Evolutionary conservation across 1,284 basidiomycete genomes (phyloP), one percentile per base, ranked within the genome.

Genomic region (Pseudomicrostroma phylloplanum): DNA sequence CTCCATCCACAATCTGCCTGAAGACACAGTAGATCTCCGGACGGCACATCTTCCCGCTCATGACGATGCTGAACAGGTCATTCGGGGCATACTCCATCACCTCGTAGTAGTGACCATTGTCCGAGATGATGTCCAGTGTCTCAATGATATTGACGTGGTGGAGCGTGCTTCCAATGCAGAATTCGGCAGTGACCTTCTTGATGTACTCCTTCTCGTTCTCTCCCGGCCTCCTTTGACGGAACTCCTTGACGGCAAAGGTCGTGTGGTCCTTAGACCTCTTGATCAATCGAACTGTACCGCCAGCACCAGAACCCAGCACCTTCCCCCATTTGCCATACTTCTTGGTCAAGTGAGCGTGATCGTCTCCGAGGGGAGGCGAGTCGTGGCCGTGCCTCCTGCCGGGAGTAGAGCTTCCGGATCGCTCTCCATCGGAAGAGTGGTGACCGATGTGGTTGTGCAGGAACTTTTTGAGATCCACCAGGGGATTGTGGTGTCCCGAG

Each of bases 261-360:
- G 85, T 84, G 60, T 80, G 76, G 61, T 81, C 80, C 61, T 80
- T 80, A 61, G 70, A 71, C 17, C 88, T 88, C 82, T 93, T 94
- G 82, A 99, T 96, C 67, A 99, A 85, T 53, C 96, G 86, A 48
- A 99, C 96, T 0, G 96, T 98, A 36, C 96, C 96, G 43, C 96
- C 96, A 1, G 96, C 96, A 54, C 96, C 96, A 12, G 89, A 91
- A 15, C 96, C 96, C 13, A 99, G 86, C 13, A 94, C 87, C 62
- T 91, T 88, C 58, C 94, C 96, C 91, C 94, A 97, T 80, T 98
- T 98, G 68, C 96, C 96, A 75, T 99, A 99, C 84, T 97, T 97
- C 82, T 98, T 97, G 53, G 89, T 84, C 63, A 99, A 83, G 78
- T 96, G 91, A 3, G 91, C 91, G 64, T 96, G 90, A 53, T 80